Conservation (phyloP, 176 grass and related monocot species). For the Triticum dicoccoides region DNA sequence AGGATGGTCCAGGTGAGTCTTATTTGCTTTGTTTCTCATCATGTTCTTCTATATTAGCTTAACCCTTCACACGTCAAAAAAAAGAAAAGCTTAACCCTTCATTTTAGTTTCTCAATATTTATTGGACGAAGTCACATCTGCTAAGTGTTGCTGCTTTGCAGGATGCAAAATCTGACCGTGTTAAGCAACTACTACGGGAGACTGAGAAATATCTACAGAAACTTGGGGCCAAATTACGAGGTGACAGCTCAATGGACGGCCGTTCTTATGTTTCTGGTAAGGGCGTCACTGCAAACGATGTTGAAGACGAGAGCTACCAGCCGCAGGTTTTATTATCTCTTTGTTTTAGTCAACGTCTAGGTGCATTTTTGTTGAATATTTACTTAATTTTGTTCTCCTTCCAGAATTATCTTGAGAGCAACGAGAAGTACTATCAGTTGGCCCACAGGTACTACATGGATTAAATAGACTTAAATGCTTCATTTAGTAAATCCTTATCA, state of each 20-base stretch:
- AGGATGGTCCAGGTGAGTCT: slow-evolving; percentile 87
- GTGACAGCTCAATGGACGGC: slow-evolving; percentile 51
- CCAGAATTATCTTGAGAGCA: slow-evolving; percentile 99
- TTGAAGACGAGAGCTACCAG: slow-evolving; percentile 96
- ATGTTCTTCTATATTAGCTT: slow-evolving; percentile 17
- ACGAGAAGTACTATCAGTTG: slow-evolving; percentile 95
- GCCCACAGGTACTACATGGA: slow-evolving; percentile 76
- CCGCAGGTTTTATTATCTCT: slow-evolving; percentile 56
- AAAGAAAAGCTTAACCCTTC: background rate
- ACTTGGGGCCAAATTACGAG: slow-evolving; percentile 75
- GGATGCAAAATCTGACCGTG: slow-evolving; percentile 99
- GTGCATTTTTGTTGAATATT: slow-evolving; percentile 20
- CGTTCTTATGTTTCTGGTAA: slow-evolving; percentile 58
- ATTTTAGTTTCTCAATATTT: slow-evolving; percentile 16
- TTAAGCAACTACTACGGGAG: slow-evolving; percentile 94
- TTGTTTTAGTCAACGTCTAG: slow-evolving; percentile 19
- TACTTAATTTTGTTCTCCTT: slow-evolving; percentile 37
- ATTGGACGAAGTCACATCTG: slow-evolving; percentile 12
- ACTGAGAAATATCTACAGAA: slow-evolving; percentile 99
- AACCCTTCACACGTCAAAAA: background rate
- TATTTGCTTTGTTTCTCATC: slow-evolving; percentile 30
- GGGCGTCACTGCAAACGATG: slow-evolving; percentile 61
- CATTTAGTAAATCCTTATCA: background rate
- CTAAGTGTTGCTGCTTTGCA: slow-evolving; percentile 37
- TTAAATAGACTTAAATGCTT: slow-evolving; percentile 29